Percentiles rank a stretch among this genome's conserved stretches.
Conservation (phyloP, 768 basidiomycete species). For the Hygrophoropsis aurantiaca region DNA sequence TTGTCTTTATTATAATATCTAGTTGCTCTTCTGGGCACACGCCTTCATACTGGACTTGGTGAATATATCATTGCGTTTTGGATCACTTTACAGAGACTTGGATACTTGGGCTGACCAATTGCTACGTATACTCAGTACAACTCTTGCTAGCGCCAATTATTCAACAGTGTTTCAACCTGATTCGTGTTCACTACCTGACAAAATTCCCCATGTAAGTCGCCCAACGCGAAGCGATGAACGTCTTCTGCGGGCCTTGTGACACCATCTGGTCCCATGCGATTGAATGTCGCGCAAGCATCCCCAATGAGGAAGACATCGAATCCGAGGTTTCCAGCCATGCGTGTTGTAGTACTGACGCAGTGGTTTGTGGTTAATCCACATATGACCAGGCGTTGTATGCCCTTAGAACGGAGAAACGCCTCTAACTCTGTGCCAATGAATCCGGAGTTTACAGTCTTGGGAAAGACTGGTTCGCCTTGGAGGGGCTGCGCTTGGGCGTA, state of each 20-base stretch:
- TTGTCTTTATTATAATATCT: slow-evolving; percentile 1
- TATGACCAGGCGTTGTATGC: slow-evolving; percentile 20
- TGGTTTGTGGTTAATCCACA: slow-evolving; percentile 20
- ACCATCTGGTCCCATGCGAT: slow-evolving; percentile 16
- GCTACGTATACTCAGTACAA: too few relatives aligned
- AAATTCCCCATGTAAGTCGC: slow-evolving; percentile 24
- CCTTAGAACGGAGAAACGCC: slow-evolving; percentile 10
- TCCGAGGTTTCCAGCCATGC: slow-evolving; percentile 25
- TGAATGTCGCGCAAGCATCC: slow-evolving; percentile 24
- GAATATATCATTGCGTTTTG: too few relatives aligned
- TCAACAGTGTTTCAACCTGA: too few relatives aligned
- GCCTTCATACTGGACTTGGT: too few relatives aligned
- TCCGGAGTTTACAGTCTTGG: slow-evolving; percentile 22
- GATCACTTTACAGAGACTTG: too few relatives aligned
- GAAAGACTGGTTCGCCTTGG: slow-evolving; percentile 16
- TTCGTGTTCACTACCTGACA: slow-evolving; percentile 18
- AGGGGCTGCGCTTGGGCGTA: slow-evolving; percentile 12
- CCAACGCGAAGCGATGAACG: slow-evolving; percentile 10
- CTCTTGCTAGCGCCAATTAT: too few relatives aligned
- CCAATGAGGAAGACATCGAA: slow-evolving; percentile 17
- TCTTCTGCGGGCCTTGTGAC: slow-evolving; percentile 20
- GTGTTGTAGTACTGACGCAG: slow-evolving; percentile 23
- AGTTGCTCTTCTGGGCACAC: neutral
- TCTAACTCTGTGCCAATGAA: slow-evolving; percentile 28
- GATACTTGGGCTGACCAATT: too few relatives aligned